Evolutionary conservation across 441 rosid genomes (phyloP).

Genomic region (Theobroma grandiflorum): DNA sequence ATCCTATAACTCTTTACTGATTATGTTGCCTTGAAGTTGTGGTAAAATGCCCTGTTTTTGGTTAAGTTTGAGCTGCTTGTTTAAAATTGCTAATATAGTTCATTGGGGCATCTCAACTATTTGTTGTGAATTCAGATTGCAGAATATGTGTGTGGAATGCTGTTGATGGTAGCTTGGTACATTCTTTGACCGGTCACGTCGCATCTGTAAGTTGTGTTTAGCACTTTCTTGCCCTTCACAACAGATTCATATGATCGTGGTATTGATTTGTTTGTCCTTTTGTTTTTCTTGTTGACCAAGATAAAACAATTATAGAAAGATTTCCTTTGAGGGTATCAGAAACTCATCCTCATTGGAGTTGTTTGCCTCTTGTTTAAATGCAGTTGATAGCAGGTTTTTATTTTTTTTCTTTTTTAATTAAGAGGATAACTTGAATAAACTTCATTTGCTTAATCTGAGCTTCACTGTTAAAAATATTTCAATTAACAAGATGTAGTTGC

Average conservation of each 20-base stretch:
- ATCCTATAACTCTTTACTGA: background rate
- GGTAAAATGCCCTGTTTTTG: constrained; percentile 16
- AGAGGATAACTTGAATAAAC: constrained; percentile 11
- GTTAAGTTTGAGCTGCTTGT: background rate
- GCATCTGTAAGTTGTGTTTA: constrained; percentile 57
- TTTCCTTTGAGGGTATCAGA: background rate
- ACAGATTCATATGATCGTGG: background rate
- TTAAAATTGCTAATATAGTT: constrained; percentile 31
- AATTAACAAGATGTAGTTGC: constrained; percentile 13
- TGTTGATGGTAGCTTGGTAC: constrained; percentile 86
- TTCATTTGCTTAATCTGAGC: constrained; percentile 17
- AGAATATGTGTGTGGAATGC: constrained; percentile 95
- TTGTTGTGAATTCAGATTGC: constrained; percentile 66
- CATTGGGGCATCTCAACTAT: constrained; percentile 23
- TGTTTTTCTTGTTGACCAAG: constrained; percentile 1
- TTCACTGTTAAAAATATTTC: constrained; percentile 3
- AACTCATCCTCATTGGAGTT: constrained; percentile 12
- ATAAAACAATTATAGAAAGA: background rate
- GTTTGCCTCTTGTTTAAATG: background rate
- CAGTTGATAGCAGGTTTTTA: background rate
- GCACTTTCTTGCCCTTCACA: background rate
- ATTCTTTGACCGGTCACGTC: constrained; percentile 84
- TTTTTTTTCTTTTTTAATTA: background rate
- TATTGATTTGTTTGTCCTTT: constrained; percentile 11
- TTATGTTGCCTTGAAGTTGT: constrained; percentile 9